phyloP scores from a whole-genome alignment of 148 eudicot species.

The Silene latifolia region DNA sequence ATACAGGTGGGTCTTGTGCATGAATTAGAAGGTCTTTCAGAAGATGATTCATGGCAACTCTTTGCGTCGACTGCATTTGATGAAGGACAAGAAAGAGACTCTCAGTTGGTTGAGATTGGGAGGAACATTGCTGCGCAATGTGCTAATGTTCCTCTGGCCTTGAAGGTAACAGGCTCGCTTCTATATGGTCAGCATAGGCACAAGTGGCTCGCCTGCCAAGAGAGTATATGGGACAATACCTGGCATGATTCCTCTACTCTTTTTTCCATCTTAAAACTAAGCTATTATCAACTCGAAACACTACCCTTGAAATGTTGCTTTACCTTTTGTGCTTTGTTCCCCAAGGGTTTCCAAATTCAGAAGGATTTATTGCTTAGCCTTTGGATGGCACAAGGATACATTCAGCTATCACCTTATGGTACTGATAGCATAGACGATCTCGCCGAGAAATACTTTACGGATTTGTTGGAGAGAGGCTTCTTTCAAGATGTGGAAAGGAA shows the following conservation, averaged over 20 bases:
- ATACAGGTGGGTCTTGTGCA: background rate
- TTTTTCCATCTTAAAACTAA: constrained; percentile 17
- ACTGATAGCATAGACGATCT: constrained; percentile 1
- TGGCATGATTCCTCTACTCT: background rate
- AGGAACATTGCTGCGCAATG: constrained; percentile 23
- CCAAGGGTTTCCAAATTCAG: background rate
- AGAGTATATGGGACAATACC: background rate
- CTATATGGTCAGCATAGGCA: background rate
- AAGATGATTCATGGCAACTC: background rate
- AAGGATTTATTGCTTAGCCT: constrained; percentile 11
- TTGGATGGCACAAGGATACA: constrained; percentile 18
- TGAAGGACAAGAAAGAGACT: background rate
- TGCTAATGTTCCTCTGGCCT: constrained; percentile 22
- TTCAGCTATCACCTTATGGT: background rate
- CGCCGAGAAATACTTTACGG: constrained; percentile 4
- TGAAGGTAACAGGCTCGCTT: constrained; percentile 13
- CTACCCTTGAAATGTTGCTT: constrained; percentile 33
- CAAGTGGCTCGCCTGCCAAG: constrained; percentile 20
- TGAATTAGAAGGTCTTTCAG: constrained; percentile 2
- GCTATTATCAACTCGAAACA: constrained; percentile 29
- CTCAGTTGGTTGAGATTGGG: constrained; percentile 7
- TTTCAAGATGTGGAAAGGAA: constrained; percentile 1
- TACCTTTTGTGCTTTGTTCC: constrained; percentile 20
- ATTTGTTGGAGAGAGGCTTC: constrained; percentile 15
- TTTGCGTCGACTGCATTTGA: background rate